Conservation (phyloP, 345 rosid genomes). For the Psidium friedrichsthalianum region DNA sequence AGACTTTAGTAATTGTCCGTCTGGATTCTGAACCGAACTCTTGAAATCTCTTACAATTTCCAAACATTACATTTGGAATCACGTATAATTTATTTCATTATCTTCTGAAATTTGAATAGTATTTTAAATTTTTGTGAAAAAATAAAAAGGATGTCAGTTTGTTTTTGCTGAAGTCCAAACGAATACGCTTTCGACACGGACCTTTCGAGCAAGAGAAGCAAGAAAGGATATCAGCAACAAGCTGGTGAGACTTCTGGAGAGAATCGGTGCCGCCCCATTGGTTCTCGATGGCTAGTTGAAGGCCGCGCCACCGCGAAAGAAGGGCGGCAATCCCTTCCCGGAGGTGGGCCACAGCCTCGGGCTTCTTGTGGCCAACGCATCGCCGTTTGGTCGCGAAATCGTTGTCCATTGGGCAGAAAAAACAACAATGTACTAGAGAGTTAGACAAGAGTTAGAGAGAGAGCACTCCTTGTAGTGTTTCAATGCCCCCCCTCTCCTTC, state of each 20-base stretch:
- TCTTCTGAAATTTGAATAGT: background rate
- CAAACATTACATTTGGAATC: background rate
- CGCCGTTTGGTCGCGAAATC: background rate
- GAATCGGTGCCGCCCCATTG: slow-evolving; percentile 78
- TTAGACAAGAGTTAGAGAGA: background rate
- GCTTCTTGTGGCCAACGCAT: background rate
- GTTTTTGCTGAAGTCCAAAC: background rate
- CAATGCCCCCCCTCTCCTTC: background rate
- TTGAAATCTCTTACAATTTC: background rate
- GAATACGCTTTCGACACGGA: background rate
- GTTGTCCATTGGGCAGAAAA: background rate
- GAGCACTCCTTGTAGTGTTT: background rate
- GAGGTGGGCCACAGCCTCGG: slow-evolving; percentile 14
- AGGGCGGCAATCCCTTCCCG: slow-evolving; percentile 29
- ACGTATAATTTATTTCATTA: background rate
- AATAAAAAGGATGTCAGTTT: background rate
- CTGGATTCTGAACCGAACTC: background rate
- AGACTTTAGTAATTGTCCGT: background rate
- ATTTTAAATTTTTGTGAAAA: background rate
- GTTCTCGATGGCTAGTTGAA: slow-evolving; percentile 69
- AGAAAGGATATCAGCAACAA: slow-evolving; percentile 31
- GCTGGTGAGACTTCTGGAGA: slow-evolving; percentile 32
- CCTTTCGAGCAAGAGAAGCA: slow-evolving; percentile 50
- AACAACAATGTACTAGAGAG: background rate
- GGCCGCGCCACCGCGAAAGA: slow-evolving; percentile 63